Percentiles rank a stretch among this genome's conserved stretches.
These are phyloP conservation scores for Botrytis byssoidea DNA, from an alignment of 2,329 filamentous ascomycete genomes.

Conservation along the genomic window DNA sequence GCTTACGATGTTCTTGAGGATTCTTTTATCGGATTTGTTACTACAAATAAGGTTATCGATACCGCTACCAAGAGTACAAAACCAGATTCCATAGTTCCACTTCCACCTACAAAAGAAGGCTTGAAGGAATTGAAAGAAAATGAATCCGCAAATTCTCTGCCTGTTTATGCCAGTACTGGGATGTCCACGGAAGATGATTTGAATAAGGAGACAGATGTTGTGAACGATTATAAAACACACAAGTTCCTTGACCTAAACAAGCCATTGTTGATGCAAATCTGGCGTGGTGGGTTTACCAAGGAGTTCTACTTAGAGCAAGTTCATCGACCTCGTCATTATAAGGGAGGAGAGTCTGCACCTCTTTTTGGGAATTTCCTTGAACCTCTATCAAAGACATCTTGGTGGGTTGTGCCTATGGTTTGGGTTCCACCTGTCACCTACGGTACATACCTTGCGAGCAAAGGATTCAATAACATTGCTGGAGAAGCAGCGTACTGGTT, in stretches of 20 bases:
- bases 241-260: conserved; percentile 89
- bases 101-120: conserved; percentile 50
- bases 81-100: conserved; percentile 48
- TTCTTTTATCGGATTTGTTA: conserved; percentile 77
- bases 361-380: conserved; percentile 98
- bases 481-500: conserved; percentile 61
- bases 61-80: conserved; percentile 41
- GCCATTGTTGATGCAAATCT: conserved; percentile 85
- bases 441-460: conserved; percentile 63
- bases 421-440: conserved; percentile 84
- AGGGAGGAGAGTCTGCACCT: conserved; percentile 85
- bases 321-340: conserved; percentile 93
- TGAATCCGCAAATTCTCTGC: conserved; percentile 36
- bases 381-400: conserved; percentile 90
- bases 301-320: conserved; percentile 97
- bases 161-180: conserved; percentile 66
- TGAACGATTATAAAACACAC: conserved; percentile 78
- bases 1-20: conserved; percentile 97
- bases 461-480: conserved; percentile 54
- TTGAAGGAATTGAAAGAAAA: conserved; percentile 46
- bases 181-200: conserved; percentile 89
- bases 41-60: conserved; percentile 48
- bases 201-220: conserved; percentile 76
- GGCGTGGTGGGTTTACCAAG: conserved; percentile 83
- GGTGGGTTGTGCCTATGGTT: conserved; percentile 81